Evolutionary conservation across 441 rosid species (phyloP), one percentile per base, ranked within the genome.

Genomic region (Capsella rubella): DNA sequence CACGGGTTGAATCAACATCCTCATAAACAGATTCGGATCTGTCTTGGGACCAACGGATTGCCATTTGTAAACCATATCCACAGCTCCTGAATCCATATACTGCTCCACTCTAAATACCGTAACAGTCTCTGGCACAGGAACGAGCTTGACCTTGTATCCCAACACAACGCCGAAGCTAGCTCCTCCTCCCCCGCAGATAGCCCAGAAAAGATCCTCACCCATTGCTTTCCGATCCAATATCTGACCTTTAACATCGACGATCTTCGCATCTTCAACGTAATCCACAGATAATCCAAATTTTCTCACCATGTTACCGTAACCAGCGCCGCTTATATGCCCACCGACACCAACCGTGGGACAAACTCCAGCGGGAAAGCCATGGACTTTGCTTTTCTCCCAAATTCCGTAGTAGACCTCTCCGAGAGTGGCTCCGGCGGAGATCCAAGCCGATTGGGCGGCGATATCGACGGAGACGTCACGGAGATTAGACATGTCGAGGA

Each of bases 141-240:
- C 95, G 29, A 91, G 80, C 69, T 76, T 87, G 13, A 91, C 40
- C 40, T 85, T 85, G 69, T 83, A 91, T 0, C 89, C 73, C 27
- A 85, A 62, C 0, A 91, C 67, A 6, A 88, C 89, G 18, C 86
- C 93, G 64, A 80, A 91, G 69, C 93, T 91, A 0, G 49, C 93
- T 8, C 86, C 91, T 11, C 97, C 95, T 1, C 93, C 95, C 0
- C 95, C 95, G 18, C 77, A 55, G 13, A 91, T 84, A 4, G 95
- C 95, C 95, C 93, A 89, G 47, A 91, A 91, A 1, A 89, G 75
- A 78, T 84, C 93, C 71, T 89, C 95, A 0, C 90, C 97, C 95
- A 92, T 88, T 0, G 67, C 53, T 73, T 74, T 76, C 42, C 94
- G 74, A 32, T 85, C 81, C 9, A 84, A 56, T 28, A 87, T 10